These are phyloP conservation scores for Austropuccinia psidii DNA, from an alignment of 1,284 basidiomycete species.

Conservation along the genomic window DNA sequence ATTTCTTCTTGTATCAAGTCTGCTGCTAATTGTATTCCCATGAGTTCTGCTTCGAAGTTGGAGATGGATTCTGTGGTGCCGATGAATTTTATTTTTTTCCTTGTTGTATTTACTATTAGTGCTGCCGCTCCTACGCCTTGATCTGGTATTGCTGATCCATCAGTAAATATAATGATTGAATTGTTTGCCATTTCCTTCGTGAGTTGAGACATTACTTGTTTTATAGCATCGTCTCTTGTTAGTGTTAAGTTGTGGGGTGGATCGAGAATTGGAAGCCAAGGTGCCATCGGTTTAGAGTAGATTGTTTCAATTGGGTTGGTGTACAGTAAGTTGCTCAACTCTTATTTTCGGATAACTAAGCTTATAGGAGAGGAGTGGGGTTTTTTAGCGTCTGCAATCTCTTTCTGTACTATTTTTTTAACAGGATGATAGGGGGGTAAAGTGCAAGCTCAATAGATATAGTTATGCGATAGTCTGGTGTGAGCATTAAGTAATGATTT, in stretches of 20 bases:
- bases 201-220: not conserved
- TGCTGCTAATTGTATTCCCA: not conserved
- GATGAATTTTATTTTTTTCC: not conserved
- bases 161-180: not conserved
- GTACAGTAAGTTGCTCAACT: no score
- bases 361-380: not conserved
- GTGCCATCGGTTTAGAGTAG: no score
- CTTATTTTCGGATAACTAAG: not conserved
- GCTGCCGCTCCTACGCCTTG: not conserved
- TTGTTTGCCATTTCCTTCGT: not conserved
- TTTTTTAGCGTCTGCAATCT: not conserved
- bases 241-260: not conserved
- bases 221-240: not conserved
- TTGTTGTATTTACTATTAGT: not conserved
- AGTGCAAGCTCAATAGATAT: not conserved
- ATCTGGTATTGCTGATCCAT: not conserved
- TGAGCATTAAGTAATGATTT: not conserved
- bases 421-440: not conserved
- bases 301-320: no score
- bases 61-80: not conserved
- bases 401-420: not conserved
- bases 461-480: not conserved
- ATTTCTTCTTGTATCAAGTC: not conserved
- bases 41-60: not conserved
- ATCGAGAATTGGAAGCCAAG: not conserved